These are phyloP conservation scores for Fomitopsis palustris DNA, from an alignment of 1,284 basidiomycete genomes.

Conservation along the genomic window DNA sequence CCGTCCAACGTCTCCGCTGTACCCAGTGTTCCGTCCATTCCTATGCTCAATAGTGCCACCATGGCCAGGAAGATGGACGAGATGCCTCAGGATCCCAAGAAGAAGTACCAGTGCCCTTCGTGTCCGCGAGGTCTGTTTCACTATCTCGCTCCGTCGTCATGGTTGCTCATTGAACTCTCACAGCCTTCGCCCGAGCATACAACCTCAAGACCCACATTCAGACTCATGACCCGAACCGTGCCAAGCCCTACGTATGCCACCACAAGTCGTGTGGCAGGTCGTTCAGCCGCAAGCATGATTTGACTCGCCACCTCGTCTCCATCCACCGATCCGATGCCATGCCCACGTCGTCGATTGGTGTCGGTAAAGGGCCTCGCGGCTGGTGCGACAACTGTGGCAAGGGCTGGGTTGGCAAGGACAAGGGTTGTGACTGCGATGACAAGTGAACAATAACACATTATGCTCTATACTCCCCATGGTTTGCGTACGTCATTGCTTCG, in stretches of 20 bases:
- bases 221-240: constrained; percentile 83
- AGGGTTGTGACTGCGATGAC: constrained; percentile 62
- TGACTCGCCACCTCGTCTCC: constrained; percentile 81
- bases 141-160: constrained; percentile 6
- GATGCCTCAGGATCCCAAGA: constrained; percentile 59
- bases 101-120: constrained; percentile 69
- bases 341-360: constrained; percentile 47
- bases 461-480: constrained; percentile 14
- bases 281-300: constrained; percentile 87
- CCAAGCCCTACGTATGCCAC: constrained; percentile 82
- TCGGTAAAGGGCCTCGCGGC: constrained; percentile 52
- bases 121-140: constrained; percentile 61
- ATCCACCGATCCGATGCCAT: constrained; percentile 69
- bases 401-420: constrained; percentile 54
- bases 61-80: constrained; percentile 29
- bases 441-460: constrained; percentile 43
- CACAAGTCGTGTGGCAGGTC: constrained; percentile 79
- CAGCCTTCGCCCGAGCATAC: constrained; percentile 86
- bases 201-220: constrained; percentile 90
- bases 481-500: constrained; percentile 24
- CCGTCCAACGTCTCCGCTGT: constrained; percentile 43
- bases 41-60: constrained; percentile 28
- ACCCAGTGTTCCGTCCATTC: constrained; percentile 40
- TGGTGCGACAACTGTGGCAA: constrained; percentile 79
- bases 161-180: constrained; percentile 13